A percentile compares a stretch with the other conserved stretches of the same genome.
Conservation (phyloP, 1,139 yeast species). For the Taiozyma sp. region DNA sequence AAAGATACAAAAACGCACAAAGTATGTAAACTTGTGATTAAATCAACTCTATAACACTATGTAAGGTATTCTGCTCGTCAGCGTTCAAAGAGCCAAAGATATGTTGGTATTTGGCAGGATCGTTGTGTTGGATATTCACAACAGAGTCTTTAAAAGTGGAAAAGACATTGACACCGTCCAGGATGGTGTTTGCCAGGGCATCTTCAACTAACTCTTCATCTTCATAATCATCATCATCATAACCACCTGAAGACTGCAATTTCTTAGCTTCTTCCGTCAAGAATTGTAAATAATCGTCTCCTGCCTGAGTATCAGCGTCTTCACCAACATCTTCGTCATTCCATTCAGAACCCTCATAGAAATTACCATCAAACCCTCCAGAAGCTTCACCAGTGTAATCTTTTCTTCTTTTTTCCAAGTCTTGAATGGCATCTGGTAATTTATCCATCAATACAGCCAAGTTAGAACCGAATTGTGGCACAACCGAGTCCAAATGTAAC, state of each 20-base stretch:
- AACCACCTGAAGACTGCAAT: constrained; percentile 37
- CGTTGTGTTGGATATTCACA: constrained; percentile 26
- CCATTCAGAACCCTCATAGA: constrained; percentile 26
- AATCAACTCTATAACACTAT: constrained; percentile 21
- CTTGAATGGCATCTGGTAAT: constrained; percentile 66
- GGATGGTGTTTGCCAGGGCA: constrained; percentile 70
- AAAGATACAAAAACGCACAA: no score
- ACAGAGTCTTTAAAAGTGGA: constrained; percentile 39
- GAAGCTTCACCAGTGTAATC: constrained; percentile 40
- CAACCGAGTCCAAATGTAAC: constrained; percentile 23
- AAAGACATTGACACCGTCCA: constrained; percentile 69
- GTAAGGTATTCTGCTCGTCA: constrained; percentile 30
- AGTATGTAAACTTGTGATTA: background rate
- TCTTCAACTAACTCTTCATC: constrained; percentile 57
- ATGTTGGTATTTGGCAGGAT: constrained; percentile 29
- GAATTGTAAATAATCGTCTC: constrained; percentile 38
- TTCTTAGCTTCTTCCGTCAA: constrained; percentile 39
- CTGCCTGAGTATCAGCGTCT: constrained; percentile 34
- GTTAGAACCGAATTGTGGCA: constrained; percentile 37
- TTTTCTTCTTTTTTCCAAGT: constrained; percentile 57
- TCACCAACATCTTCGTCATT: constrained; percentile 40
- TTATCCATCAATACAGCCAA: constrained; percentile 46
- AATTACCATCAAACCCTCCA: constrained; percentile 26
- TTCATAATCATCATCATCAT: constrained; percentile 42
- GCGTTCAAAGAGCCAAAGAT: constrained; percentile 27